Base-by-base conservation (phyloP, 1,284 basidiomycete genomes). In the Papiliotrema nemorosa region DNA sequence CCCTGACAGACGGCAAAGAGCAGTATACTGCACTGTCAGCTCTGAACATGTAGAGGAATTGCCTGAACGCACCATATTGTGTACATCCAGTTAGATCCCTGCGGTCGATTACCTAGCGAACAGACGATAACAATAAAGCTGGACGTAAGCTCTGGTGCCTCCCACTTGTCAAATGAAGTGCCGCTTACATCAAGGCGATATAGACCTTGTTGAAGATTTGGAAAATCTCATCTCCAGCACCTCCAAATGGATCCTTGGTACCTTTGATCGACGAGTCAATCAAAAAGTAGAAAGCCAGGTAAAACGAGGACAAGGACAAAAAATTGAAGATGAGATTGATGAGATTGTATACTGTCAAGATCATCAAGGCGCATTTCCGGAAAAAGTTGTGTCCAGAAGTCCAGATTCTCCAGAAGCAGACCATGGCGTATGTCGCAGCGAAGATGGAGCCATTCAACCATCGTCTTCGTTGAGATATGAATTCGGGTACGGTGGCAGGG, bases 361-460 rank as follows among this genome's bases (percentile, higher is more conserved):
- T 79, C 75, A 84, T 85, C n/a, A 93, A 79, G 48, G 84, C 63
- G 53, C 90, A 80, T 78, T 87, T 92, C 55, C 90, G 81, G 77
- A 92, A 83, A 72, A 90, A 84, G 63, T 82, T 81, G 69, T 94
- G 90, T 2, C 90, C 90, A n/a, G 87, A 90, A 1, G 87, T 84
- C 87, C 88, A 91, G 58, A 94, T 88, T 49, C 83, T 81, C 76
- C 81, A 89, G 77, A 85, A 90, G 75, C 86, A 88, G 16, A 87
- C 78, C 1, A 89, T 87, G 1, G 90, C 87, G 65, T 93, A 88
- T 47, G 91, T 82, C 2, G 87, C 87, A 20, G 90, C 90, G 39
- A 72, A 72, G 52, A 69, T 70, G 13, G 69, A 71, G 22, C 90
- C 90, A 65, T 94, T 93, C 55, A 93, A 73, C 90, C 90, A 93